phyloP scores from a whole-genome alignment of 208 protist genomes.

The Trypanosoma congolense region DNA sequence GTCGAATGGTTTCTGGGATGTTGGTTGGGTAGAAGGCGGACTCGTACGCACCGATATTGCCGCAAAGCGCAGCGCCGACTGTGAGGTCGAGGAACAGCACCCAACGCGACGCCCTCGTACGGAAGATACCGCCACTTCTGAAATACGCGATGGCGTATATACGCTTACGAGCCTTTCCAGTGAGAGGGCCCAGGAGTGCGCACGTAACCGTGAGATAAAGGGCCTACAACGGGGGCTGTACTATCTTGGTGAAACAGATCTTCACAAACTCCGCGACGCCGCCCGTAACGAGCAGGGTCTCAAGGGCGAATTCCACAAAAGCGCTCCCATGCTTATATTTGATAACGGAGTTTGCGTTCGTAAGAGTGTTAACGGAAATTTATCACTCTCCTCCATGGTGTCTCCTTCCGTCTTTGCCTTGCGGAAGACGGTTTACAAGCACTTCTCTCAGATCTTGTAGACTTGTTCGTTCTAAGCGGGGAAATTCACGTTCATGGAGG shows the following conservation, averaged over 20 bases:
- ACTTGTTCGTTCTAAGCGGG: not conserved
- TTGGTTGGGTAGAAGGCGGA: slow-evolving; percentile 79
- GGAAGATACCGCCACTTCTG: slow-evolving; percentile 9
- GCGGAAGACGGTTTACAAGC: slow-evolving; percentile 65
- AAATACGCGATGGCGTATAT: slow-evolving; percentile 28
- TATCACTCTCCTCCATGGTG: slow-evolving; percentile 78
- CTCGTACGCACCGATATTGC: slow-evolving; percentile 27
- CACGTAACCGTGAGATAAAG: slow-evolving; percentile 40
- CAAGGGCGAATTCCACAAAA: slow-evolving; percentile 66
- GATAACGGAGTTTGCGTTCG: slow-evolving; percentile 76
- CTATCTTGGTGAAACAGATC: slow-evolving; percentile 76
- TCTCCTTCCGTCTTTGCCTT: slow-evolving; percentile 71
- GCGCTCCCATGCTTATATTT: slow-evolving; percentile 77
- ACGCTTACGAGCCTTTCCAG: slow-evolving; percentile 34
- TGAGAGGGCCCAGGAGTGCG: slow-evolving; percentile 53
- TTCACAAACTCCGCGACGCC: slow-evolving; percentile 51
- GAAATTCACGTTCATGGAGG: slow-evolving; percentile 3
- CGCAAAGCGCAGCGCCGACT: slow-evolving; percentile 5
- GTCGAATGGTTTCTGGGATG: slow-evolving; percentile 74
- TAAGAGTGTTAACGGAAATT: slow-evolving; percentile 54
- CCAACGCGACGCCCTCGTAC: slow-evolving; percentile 22
- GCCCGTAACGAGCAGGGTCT: slow-evolving; percentile 48
- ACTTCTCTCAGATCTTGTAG: slow-evolving; percentile 74
- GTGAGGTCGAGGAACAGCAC: slow-evolving; percentile 23
- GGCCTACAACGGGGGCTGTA: slow-evolving; percentile 73